Percentiles rank a stretch among this genome's conserved stretches.
Conservation (phyloP, 352 stramenopile genomes). For the Phytophthora aleatoria region DNA sequence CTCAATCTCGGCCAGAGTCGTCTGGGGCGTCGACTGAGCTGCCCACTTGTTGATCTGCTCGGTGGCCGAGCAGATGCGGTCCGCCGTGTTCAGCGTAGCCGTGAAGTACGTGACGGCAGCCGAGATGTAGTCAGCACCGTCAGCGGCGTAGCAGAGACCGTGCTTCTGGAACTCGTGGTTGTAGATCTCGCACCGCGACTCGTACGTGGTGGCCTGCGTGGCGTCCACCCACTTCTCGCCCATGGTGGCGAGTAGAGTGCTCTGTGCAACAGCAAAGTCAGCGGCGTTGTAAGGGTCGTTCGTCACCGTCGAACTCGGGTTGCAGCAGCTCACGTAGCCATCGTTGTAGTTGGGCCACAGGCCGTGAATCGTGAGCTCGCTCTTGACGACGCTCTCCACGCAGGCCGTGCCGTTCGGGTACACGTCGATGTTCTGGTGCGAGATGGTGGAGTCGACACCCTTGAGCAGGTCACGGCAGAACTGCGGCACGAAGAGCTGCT, state of each 20-base stretch:
- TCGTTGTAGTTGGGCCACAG: conserved; percentile 83
- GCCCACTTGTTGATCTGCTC: conserved; percentile 69
- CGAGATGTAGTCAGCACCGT: conserved; percentile 54
- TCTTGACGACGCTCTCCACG: conserved; percentile 46
- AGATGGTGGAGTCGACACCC: conserved; percentile 74
- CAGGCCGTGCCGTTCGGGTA: conserved; percentile 66
- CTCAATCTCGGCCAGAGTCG: conserved; percentile 47
- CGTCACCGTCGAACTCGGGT: conserved; percentile 54
- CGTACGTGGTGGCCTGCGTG: conserved; percentile 55
- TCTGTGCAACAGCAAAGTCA: conserved; percentile 26
- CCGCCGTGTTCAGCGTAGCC: conserved; percentile 59
- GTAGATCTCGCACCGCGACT: conserved; percentile 80
- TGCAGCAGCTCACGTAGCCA: conserved; percentile 76
- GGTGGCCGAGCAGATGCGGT: conserved; percentile 43
- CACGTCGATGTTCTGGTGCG: conserved; percentile 75
- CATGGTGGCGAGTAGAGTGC: conserved; percentile 61
- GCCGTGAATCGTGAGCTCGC: conserved; percentile 74
- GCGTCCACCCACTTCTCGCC: conserved; percentile 69
- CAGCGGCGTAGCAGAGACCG: conserved; percentile 72
- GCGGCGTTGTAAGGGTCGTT: conserved; percentile 68
- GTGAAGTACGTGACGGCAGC: conserved; percentile 71
- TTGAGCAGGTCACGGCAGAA: conserved; percentile 79
- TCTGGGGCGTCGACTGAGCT: conserved; percentile 27
- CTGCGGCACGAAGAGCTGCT: conserved; percentile 82
- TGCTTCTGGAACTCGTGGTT: conserved; percentile 89